phyloP scores from a whole-genome alignment of 1,139 yeast species.

The Saccharomyces uvarum region DNA sequence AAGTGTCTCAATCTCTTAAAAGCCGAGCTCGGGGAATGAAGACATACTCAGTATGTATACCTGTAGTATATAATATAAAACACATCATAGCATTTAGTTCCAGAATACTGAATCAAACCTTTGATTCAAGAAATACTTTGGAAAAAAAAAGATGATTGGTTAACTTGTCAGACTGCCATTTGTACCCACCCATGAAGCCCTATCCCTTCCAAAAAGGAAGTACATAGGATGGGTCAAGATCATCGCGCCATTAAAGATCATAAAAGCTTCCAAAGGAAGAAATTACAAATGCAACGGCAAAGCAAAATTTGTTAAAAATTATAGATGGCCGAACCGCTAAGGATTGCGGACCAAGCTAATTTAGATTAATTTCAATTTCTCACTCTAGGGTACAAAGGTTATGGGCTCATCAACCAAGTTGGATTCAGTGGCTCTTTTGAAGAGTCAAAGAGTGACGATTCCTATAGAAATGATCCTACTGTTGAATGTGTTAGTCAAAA shows the following conservation, averaged over 20 bases:
- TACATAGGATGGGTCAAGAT: constrained; percentile 89
- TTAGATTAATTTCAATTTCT: constrained; percentile 34
- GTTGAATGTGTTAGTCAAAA: constrained; percentile 40
- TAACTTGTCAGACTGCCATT: constrained; percentile 99
- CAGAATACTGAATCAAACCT: constrained; percentile 12
- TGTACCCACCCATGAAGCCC: constrained; percentile 77
- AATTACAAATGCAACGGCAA: constrained; percentile 26
- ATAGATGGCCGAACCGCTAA: constrained; percentile 73
- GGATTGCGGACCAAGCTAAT: constrained; percentile 80
- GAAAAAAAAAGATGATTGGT: constrained; percentile 12
- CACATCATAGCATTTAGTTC: not conserved
- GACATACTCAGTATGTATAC: not conserved
- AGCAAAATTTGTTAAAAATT: constrained; percentile 20
- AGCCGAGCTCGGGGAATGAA: not conserved
- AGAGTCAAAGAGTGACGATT: constrained; percentile 99
- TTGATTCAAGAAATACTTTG: constrained; percentile 15
- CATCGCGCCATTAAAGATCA: constrained; percentile 81
- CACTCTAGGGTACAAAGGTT: constrained; percentile 94
- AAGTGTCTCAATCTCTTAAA: constrained; percentile 15
- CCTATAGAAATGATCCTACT: constrained; percentile 99
- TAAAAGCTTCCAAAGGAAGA: constrained; percentile 8
- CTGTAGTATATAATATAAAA: not conserved
- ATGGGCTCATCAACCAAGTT: constrained; percentile 97
- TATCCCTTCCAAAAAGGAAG: constrained; percentile 67
- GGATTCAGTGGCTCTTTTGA: constrained; percentile 99